These are phyloP conservation scores for Larix kaempferi DNA, from an alignment of 75 land plant species.

Conservation along the genomic window DNA sequence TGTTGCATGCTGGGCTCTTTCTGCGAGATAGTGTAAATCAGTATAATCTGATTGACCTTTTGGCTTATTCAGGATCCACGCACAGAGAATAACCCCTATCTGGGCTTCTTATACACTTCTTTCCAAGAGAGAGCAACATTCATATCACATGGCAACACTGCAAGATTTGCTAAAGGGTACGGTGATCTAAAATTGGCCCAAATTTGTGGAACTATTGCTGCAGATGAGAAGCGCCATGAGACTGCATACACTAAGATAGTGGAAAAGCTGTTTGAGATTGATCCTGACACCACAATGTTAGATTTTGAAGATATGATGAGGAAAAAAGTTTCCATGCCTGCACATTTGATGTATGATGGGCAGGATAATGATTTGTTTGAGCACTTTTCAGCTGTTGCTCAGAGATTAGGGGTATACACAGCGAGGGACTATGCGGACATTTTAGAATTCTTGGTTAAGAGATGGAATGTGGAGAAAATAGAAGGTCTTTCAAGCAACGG, in stretches of 20 bases:
- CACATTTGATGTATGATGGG: slow-evolving; percentile 46
- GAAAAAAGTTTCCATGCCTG: slow-evolving; percentile 46
- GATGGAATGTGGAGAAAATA: slow-evolving; percentile 28
- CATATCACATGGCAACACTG: slow-evolving; percentile 64
- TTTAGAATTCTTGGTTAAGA: slow-evolving; percentile 19
- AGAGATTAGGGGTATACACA: slow-evolving; percentile 34
- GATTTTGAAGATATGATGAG: slow-evolving; percentile 45
- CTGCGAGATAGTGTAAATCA: background rate
- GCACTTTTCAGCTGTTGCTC: slow-evolving; percentile 24
- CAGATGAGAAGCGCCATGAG: slow-evolving; percentile 58
- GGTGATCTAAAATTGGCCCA: slow-evolving; percentile 41
- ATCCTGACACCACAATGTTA: slow-evolving; percentile 39
- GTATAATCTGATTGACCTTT: slow-evolving; percentile 6
- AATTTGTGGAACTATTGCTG: slow-evolving; percentile 52
- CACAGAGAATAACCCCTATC: slow-evolving; percentile 44
- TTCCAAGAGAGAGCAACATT: slow-evolving; percentile 58
- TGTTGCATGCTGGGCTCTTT: background rate
- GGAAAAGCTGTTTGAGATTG: slow-evolving; percentile 61
- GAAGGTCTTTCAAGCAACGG: slow-evolving; percentile 21
- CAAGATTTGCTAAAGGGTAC: slow-evolving; percentile 41
- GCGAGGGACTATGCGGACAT: slow-evolving; percentile 43
- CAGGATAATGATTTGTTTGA: slow-evolving; percentile 21
- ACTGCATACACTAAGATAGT: slow-evolving; percentile 59
- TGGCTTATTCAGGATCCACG: slow-evolving; percentile 28
- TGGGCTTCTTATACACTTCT: slow-evolving; percentile 49